A percentile compares a stretch with the other conserved stretches of the same genome.
phyloP scores from a whole-genome alignment of 169 alveolate genomes.

The Plasmodium fragile region DNA sequence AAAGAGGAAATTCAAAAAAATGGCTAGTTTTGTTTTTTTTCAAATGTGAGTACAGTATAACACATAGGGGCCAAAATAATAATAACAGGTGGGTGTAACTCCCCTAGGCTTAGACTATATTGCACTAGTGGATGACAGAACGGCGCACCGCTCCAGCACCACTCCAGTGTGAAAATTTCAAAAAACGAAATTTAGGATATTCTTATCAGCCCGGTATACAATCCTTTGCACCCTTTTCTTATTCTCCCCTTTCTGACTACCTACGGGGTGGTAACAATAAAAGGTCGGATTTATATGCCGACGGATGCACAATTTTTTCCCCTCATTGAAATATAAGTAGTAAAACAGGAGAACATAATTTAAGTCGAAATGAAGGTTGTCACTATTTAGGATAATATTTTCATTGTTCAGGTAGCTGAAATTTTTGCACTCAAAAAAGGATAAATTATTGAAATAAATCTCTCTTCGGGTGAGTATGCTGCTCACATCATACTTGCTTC shows the following conservation, averaged over 20 bases:
- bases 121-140: neutral
- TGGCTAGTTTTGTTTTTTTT: neutral
- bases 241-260: neutral
- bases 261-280: slow-evolving; percentile 1
- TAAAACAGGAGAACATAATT: slow-evolving; percentile 57
- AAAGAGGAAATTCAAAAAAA: neutral
- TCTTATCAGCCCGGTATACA: slow-evolving; percentile 50
- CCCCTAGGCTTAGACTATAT: neutral
- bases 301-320: slow-evolving; percentile 21
- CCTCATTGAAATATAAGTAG: slow-evolving; percentile 40
- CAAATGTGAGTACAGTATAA: neutral
- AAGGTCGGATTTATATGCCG: slow-evolving; percentile 20
- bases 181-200: slow-evolving; percentile 56
- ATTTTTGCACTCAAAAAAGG: slow-evolving; percentile 21
- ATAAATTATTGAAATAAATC: slow-evolving; percentile 31
- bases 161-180: neutral
- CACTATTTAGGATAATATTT: slow-evolving; percentile 60
- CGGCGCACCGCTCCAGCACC: neutral
- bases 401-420: slow-evolving; percentile 42
- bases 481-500: neutral
- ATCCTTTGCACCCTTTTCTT: slow-evolving; percentile 24
- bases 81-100: neutral
- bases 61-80: neutral
- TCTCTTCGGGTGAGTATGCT: slow-evolving; percentile 6
- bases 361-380: slow-evolving; percentile 29